A percentile compares a stretch with the other conserved stretches of the same genome.
These are phyloP conservation scores for Laburnicola sp. DNA, from an alignment of 2,329 filamentous ascomycete genomes.

Conservation along the genomic window DNA sequence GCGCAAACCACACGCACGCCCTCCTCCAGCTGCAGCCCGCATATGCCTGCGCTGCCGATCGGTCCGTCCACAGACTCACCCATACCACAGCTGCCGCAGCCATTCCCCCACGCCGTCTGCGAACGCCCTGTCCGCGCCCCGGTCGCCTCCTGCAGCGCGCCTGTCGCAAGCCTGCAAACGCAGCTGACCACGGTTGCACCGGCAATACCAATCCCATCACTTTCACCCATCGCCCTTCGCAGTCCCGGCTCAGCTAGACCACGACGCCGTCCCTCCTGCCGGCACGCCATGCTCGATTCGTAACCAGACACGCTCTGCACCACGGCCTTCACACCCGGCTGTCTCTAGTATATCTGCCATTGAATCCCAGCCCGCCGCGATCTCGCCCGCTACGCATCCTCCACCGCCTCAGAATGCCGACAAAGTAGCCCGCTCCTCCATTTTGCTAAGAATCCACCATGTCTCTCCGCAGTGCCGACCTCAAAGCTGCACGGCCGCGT, in stretches of 20 bases:
- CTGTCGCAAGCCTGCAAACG: slow-evolving; percentile 12
- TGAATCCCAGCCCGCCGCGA: neutral
- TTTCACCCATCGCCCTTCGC: slow-evolving; percentile 38
- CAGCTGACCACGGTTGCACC: slow-evolving; percentile 16
- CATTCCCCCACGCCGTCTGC: no score
- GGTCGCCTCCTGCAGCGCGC: slow-evolving; percentile 8
- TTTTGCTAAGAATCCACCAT: slow-evolving; percentile 14
- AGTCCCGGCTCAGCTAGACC: slow-evolving; percentile 27
- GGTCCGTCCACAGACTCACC: no score
- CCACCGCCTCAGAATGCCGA: slow-evolving; percentile 15
- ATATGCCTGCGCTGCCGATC: no score
- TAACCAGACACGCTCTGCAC: slow-evolving; percentile 12
- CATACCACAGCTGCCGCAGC: no score
- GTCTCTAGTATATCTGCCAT: slow-evolving; percentile 15
- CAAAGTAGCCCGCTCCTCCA: slow-evolving; percentile 1
- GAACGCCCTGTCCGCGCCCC: no score
- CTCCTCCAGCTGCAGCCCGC: no score
- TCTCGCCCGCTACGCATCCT: neutral
- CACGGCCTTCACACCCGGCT: slow-evolving; percentile 29
- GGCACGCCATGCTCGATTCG: slow-evolving; percentile 30
- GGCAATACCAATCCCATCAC: no score
- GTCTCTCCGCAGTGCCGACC: slow-evolving; percentile 36
- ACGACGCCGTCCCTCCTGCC: slow-evolving; percentile 23
- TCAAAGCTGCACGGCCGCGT: slow-evolving; percentile 24
- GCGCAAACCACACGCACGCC: no score